Conservation (phyloP, 441 rosid species). For the Biscutella auriculata region DNA sequence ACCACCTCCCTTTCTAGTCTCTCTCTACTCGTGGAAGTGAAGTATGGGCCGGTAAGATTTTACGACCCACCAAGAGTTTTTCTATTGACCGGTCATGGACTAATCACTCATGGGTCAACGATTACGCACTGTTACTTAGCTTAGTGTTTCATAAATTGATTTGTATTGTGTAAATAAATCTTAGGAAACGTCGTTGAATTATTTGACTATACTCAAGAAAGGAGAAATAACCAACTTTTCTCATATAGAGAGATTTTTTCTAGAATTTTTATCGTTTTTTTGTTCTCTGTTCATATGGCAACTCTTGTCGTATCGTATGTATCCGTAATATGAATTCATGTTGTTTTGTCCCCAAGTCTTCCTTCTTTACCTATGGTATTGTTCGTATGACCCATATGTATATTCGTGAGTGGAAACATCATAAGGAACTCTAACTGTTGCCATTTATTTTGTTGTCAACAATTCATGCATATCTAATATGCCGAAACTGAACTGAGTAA, state of each 20-base stretch:
- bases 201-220: not conserved
- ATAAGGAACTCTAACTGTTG: not conserved
- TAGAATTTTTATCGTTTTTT: not conserved
- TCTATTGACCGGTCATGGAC: not conserved
- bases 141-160: not conserved
- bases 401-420: not conserved
- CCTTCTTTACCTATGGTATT: too few relatives aligned
- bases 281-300: not conserved
- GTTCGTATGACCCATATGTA: too few relatives aligned
- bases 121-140: not conserved
- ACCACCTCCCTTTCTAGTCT: too few relatives aligned
- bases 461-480: too few relatives aligned
- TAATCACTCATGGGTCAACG: slow-evolving; percentile 1
- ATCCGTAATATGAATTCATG: too few relatives aligned
- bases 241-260: not conserved
- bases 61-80: not conserved
- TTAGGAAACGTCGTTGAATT: too few relatives aligned
- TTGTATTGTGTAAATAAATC: not conserved
- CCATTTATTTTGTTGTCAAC: not conserved
- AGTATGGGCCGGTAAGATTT: slow-evolving; percentile 16
- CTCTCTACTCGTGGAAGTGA: too few relatives aligned
- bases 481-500: too few relatives aligned
- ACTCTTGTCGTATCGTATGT: not conserved
- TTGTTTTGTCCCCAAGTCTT: too few relatives aligned
- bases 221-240: not conserved